Conservation (phyloP, 495 filamentous ascomycete genomes). For the Penicillium ucsense region DNA sequence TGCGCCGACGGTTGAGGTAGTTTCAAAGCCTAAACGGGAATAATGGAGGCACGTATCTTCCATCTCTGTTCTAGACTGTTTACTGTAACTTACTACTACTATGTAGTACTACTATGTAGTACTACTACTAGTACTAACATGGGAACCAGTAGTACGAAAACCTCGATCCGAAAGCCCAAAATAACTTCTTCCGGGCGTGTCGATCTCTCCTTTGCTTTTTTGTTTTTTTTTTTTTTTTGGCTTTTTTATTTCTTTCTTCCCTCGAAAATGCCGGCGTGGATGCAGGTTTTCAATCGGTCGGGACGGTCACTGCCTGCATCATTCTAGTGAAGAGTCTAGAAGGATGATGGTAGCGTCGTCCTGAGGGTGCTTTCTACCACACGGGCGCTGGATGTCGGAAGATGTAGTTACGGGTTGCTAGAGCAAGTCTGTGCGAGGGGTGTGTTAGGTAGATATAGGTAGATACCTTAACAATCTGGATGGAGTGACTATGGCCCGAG, state of each 20-base stretch:
- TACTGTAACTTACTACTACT: too few relatives aligned
- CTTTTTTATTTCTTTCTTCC: not conserved
- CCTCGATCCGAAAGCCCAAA: not conserved
- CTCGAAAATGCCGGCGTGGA: constrained; percentile 3
- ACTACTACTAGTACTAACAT: too few relatives aligned
- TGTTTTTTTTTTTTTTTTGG: constrained; percentile 6
- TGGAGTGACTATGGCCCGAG: too few relatives aligned
- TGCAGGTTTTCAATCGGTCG: constrained; percentile 2
- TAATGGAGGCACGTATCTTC: too few relatives aligned
- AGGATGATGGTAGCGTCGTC: not conserved
- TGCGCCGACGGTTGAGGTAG: too few relatives aligned
- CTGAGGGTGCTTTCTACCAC: too few relatives aligned
- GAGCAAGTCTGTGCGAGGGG: not conserved
- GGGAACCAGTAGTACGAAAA: not conserved
- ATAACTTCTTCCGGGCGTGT: constrained; percentile 1
- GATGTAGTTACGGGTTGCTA: constrained; percentile 4
- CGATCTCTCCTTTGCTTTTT: constrained; percentile 1
- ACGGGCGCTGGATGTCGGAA: too few relatives aligned
- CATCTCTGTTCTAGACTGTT: too few relatives aligned
- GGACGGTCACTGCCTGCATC: constrained; percentile 9
- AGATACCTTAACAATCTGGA: too few relatives aligned
- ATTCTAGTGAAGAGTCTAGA: not conserved
- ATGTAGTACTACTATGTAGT: too few relatives aligned
- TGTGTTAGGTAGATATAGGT: too few relatives aligned
- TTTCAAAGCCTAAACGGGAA: too few relatives aligned